phyloP scores from a whole-genome alignment of 192 early-diverging fungal species.

The Gaertneriomyces sp. region DNA sequence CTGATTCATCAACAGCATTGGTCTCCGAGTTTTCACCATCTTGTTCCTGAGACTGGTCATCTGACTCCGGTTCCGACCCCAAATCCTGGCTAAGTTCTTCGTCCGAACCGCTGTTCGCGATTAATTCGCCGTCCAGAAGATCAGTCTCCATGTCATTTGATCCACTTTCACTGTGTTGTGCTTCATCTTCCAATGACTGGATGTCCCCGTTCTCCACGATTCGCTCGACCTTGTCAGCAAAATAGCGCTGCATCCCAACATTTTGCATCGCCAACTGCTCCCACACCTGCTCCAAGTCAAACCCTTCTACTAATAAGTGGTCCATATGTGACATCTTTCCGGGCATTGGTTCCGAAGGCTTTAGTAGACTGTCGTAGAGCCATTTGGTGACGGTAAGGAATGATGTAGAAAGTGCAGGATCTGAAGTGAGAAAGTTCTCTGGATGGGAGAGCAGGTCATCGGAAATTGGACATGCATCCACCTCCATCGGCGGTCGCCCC shows the following conservation, averaged over 20 bases:
- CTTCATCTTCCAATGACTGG: constrained; percentile 27
- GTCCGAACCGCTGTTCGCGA: too few species aligned
- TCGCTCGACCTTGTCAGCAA: constrained; percentile 26
- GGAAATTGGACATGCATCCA: too few species aligned
- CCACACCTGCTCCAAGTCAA: constrained; percentile 88
- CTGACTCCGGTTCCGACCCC: constrained; percentile 33
- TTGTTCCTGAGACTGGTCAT: constrained; percentile 25
- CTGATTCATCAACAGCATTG: constrained; percentile 36
- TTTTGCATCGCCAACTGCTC: constrained; percentile 87
- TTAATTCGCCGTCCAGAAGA: too few species aligned
- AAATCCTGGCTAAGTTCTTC: constrained; percentile 30
- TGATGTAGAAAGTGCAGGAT: constrained; percentile 3
- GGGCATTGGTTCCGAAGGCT: constrained; percentile 43
- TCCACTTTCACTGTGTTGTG: constrained; percentile 31
- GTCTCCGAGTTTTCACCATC: constrained; percentile 24
- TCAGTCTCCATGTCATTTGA: too few species aligned
- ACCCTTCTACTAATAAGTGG: constrained; percentile 65
- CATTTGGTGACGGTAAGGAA: constrained; percentile 8
- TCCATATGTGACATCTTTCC: constrained; percentile 49
- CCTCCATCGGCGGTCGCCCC: too few species aligned
- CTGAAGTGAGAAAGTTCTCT: constrained; percentile 7
- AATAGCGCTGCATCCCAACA: constrained; percentile 68
- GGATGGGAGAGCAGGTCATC: background rate
- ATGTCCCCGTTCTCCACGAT: constrained; percentile 27
- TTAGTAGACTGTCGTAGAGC: constrained; percentile 24